phyloP scores from a whole-genome alignment of 148 eudicot genomes.

The Polygonum maritimum region DNA sequence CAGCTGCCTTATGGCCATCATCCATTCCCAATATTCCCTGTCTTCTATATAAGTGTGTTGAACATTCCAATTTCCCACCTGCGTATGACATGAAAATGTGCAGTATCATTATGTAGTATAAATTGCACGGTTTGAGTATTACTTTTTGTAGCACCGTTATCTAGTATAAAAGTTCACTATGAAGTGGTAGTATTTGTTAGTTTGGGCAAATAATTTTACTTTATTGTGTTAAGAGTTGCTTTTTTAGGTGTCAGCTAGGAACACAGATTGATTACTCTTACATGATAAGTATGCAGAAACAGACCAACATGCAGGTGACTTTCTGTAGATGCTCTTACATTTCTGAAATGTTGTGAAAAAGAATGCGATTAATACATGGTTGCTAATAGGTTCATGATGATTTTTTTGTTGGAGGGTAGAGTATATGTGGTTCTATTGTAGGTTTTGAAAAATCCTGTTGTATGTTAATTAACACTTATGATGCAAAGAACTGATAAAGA shows the following conservation, averaged over 20 bases:
- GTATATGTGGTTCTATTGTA: not conserved
- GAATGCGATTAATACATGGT: not conserved
- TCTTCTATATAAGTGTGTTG: not conserved
- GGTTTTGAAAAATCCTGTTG: not conserved
- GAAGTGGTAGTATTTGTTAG: not conserved
- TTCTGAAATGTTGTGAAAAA: not conserved
- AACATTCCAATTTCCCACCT: not conserved
- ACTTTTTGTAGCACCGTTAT: too few species aligned
- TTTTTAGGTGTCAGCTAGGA: slow-evolving; percentile 8
- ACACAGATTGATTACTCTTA: slow-evolving; percentile 11
- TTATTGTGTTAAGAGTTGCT: not conserved
- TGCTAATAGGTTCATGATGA: not conserved
- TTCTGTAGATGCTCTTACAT: not conserved
- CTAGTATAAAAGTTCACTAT: not conserved
- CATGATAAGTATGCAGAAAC: slow-evolving; percentile 10
- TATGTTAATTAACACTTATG: not conserved
- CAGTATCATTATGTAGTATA: not conserved
- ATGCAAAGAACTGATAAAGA: not conserved
- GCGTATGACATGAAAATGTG: not conserved
- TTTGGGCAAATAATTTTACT: not conserved
- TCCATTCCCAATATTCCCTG: not conserved
- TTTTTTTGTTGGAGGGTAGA: not conserved
- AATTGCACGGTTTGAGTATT: not conserved
- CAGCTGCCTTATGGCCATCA: not conserved
- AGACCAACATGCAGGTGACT: slow-evolving; percentile 4